Conservation (phyloP, 768 basidiomycete species). For the Lactifluus hygrophoroides region DNA sequence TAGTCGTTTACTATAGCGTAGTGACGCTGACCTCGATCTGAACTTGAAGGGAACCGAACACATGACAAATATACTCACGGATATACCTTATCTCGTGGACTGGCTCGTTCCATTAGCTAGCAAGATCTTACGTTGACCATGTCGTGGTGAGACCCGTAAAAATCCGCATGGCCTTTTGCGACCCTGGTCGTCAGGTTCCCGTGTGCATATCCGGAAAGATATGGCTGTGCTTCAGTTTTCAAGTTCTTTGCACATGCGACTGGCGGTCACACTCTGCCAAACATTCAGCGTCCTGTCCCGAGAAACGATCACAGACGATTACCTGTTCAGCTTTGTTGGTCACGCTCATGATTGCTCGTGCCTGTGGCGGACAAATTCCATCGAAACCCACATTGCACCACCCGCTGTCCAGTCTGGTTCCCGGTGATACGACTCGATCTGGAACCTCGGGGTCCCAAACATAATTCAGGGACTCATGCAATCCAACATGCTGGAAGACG, state of each 20-base stretch:
- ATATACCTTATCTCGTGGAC: constrained; percentile 13
- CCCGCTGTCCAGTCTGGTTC: constrained; percentile 7
- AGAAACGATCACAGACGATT: constrained; percentile 1
- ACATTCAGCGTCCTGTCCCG: constrained; percentile 18
- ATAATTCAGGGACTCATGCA: background rate
- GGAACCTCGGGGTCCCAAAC: background rate
- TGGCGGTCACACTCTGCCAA: constrained; percentile 17
- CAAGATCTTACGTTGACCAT: constrained; percentile 24
- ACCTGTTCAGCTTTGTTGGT: background rate
- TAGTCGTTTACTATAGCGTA: background rate
- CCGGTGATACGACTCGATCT: constrained; percentile 6
- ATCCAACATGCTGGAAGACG: background rate
- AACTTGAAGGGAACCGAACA: constrained; percentile 48
- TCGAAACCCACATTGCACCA: background rate
- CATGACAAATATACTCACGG: constrained; percentile 31
- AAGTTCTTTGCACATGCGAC: constrained; percentile 27
- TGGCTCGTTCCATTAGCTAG: constrained; percentile 32
- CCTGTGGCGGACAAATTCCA: constrained; percentile 13
- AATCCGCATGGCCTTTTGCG: constrained; percentile 42
- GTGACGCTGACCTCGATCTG: constrained; percentile 36
- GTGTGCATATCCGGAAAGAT: constrained; percentile 24
- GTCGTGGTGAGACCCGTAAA: constrained; percentile 36
- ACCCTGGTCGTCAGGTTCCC: constrained; percentile 31
- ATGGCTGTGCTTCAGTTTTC: constrained; percentile 22
- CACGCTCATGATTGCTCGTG: constrained; percentile 5